phyloP scores from a whole-genome alignment of 331 rosid species.

The Pyracantha coccinea region DNA sequence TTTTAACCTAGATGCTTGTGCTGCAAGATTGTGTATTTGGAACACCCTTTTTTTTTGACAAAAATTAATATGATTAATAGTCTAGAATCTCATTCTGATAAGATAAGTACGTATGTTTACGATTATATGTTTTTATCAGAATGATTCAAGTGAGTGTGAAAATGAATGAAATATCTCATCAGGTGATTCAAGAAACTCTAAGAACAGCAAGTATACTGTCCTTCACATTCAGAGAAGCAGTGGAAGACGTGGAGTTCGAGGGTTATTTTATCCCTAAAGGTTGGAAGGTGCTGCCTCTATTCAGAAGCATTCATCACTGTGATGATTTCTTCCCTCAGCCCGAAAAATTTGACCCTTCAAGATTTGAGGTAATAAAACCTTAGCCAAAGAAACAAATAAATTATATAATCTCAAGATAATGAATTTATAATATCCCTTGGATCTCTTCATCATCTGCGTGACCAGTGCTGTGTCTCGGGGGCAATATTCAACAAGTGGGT shows the following conservation, averaged over 20 bases:
- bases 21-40: too few relatives aligned
- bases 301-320: constrained; percentile 84
- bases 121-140: too few relatives aligned
- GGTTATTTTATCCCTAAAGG: constrained; percentile 84
- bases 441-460: neutral
- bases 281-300: constrained; percentile 96
- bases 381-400: neutral
- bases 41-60: too few relatives aligned
- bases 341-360: constrained; percentile 80
- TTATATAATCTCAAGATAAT: neutral
- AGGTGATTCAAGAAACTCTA: constrained; percentile 85
- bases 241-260: constrained; percentile 63
- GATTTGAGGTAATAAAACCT: constrained; percentile 58
- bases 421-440: neutral
- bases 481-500: constrained; percentile 11
- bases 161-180: neutral
- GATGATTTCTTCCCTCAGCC: constrained; percentile 80
- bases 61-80: too few relatives aligned
- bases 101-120: too few relatives aligned
- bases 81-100: too few relatives aligned
- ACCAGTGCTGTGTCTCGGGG: neutral
- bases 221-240: constrained; percentile 94
- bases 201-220: constrained; percentile 86
- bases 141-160: neutral
- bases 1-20: too few relatives aligned